Evolutionary conservation across 805 yeast genomes (phyloP).

Genomic region (Candida montana): DNA sequence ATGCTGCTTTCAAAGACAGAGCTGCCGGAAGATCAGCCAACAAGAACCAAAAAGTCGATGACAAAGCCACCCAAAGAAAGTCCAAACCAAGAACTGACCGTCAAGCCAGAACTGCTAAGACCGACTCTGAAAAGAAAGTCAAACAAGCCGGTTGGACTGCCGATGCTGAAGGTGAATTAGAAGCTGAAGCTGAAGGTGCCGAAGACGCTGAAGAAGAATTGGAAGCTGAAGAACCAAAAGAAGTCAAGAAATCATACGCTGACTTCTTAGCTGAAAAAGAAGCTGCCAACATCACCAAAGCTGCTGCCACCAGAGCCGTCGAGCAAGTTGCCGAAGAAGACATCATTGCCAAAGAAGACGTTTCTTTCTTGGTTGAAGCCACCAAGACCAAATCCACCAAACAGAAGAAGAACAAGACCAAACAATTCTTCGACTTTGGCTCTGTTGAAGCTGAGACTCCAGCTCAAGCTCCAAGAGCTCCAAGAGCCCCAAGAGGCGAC

Average conservation of each 20-base stretch:
- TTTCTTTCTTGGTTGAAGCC: slow-evolving; percentile 52
- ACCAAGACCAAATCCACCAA: slow-evolving; percentile 62
- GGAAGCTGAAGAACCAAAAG: slow-evolving; percentile 38
- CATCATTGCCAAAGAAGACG: slow-evolving; percentile 60
- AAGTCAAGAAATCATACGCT: slow-evolving; percentile 65
- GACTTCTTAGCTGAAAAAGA: slow-evolving; percentile 74
- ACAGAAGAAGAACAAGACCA: slow-evolving; percentile 75
- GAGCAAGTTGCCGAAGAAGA: slow-evolving; percentile 42
- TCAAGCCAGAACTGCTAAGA: slow-evolving; percentile 77
- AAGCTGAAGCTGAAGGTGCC: slow-evolving; percentile 55
- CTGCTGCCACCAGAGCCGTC: slow-evolving; percentile 33
- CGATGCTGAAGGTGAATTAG: slow-evolving; percentile 63
- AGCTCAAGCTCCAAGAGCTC: slow-evolving; percentile 30
- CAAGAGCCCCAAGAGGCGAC: slow-evolving; percentile 25
- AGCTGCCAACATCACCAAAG: slow-evolving; percentile 46
- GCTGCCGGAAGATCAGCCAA: slow-evolving; percentile 61
- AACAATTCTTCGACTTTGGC: slow-evolving; percentile 68
- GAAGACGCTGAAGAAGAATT: slow-evolving; percentile 44
- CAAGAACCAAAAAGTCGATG: slow-evolving; percentile 44
- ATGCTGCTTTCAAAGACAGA: slow-evolving; percentile 76
- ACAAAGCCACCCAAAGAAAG: slow-evolving; percentile 51
- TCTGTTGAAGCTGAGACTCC: slow-evolving; percentile 46
- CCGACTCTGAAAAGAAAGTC: slow-evolving; percentile 80
- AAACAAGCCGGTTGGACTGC: slow-evolving; percentile 83
- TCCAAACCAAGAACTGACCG: slow-evolving; percentile 62